A percentile compares a stretch with the other conserved stretches of the same genome.
Conservation (phyloP, 2,329 filamentous ascomycete genomes). For the Colletotrichum graminicola region DNA sequence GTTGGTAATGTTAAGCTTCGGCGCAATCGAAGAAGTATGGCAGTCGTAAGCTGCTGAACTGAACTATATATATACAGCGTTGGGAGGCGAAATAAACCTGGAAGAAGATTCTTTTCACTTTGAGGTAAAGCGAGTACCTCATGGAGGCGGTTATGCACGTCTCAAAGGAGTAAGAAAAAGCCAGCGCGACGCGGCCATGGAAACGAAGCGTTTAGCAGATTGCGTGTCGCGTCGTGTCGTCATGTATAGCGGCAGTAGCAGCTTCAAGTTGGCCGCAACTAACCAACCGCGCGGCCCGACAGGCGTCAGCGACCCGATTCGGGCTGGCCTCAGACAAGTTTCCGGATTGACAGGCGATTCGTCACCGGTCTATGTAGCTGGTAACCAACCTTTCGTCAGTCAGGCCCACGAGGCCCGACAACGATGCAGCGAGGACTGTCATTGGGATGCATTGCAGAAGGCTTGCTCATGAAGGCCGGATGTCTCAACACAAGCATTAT, state of each 20-base stretch:
- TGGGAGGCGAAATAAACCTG: not conserved
- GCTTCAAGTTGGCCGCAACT: slow-evolving; percentile 2
- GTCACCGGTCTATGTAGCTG: not conserved
- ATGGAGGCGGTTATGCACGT: too few species aligned
- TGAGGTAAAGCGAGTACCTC: not conserved
- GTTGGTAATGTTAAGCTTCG: not conserved
- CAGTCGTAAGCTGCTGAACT: not conserved
- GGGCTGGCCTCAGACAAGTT: not conserved
- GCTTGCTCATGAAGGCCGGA: not conserved
- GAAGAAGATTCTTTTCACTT: not conserved
- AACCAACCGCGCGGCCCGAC: slow-evolving; percentile 19
- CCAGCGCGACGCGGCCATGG: not conserved
- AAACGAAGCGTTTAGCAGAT: not conserved
- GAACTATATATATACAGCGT: not conserved
- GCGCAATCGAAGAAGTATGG: not conserved
- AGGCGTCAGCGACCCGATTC: not conserved
- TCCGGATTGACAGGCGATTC: slow-evolving; percentile 9
- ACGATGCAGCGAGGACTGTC: not conserved
- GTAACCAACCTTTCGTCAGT: slow-evolving; percentile 18
- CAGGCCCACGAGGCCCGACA: slow-evolving; percentile 13
- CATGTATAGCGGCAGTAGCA: not conserved
- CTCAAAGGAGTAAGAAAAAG: not conserved
- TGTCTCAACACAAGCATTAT: slow-evolving; percentile 19
- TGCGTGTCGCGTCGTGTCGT: slow-evolving; percentile 20
- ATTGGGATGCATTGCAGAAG: slow-evolving; percentile 1